phyloP scores from a whole-genome alignment of 805 yeast genomes.

The Grigorovia transvaalensis region DNA sequence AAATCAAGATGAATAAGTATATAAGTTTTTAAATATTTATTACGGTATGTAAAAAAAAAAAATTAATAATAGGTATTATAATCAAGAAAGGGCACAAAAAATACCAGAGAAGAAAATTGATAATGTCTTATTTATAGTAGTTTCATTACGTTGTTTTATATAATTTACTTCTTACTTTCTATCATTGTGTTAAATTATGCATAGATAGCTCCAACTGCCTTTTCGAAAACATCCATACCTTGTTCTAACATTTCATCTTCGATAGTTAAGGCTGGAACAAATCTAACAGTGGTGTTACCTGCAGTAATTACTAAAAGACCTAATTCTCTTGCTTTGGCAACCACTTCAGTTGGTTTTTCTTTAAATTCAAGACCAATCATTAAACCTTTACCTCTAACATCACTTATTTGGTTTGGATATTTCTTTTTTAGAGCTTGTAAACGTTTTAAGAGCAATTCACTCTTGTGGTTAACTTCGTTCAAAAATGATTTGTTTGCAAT shows the following conservation, averaged over 20 bases:
- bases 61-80: too few relatives aligned
- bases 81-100: too few relatives aligned
- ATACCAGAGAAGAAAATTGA: too few relatives aligned
- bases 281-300: constrained; percentile 81
- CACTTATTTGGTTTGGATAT: constrained; percentile 51
- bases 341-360: constrained; percentile 51
- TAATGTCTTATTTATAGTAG: background rate
- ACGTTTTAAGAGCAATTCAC: constrained; percentile 44
- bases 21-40: too few relatives aligned
- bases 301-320: constrained; percentile 85
- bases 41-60: background rate
- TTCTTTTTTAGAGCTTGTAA: constrained; percentile 41
- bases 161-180: background rate
- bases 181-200: constrained; percentile 2
- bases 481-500: constrained; percentile 55
- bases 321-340: constrained; percentile 58
- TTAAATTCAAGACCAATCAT: constrained; percentile 73
- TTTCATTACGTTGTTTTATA: background rate
- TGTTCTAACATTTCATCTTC: constrained; percentile 54
- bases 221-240: constrained; percentile 63
- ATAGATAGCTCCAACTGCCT: constrained; percentile 20
- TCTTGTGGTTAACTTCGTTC: constrained; percentile 46
- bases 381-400: constrained; percentile 81
- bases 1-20: background rate
- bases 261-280: constrained; percentile 87